Evolutionary conservation across 1,139 yeast species (phyloP).

Genomic region (Taiozyma sp.): DNA sequence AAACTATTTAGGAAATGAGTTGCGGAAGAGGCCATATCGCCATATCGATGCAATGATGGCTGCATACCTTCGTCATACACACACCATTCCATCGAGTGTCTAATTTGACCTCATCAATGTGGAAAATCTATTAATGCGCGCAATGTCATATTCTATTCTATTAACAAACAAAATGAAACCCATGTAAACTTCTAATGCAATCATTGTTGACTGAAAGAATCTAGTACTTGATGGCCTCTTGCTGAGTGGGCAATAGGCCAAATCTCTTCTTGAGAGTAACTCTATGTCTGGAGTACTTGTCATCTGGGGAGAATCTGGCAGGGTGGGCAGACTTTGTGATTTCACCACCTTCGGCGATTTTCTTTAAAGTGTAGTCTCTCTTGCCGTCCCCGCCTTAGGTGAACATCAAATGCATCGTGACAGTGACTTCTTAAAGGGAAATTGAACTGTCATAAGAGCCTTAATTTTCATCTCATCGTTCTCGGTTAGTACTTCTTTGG

Average conservation of each 20-base stretch:
- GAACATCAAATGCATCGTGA: conserved; percentile 95
- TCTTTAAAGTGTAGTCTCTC: conserved; percentile 89
- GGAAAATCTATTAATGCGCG: neutral
- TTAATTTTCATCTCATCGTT: neutral
- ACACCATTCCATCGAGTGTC: neutral
- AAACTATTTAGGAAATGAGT: too few relatives aligned
- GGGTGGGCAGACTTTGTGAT: conserved; percentile 99
- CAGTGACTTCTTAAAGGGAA: neutral
- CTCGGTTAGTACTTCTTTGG: too few relatives aligned
- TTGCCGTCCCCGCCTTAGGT: conserved; percentile 91
- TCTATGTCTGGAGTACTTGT: conserved; percentile 98
- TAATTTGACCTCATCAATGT: neutral
- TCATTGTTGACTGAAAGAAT: neutral
- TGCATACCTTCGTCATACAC: too few relatives aligned
- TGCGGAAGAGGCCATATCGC: too few relatives aligned
- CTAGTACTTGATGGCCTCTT: neutral
- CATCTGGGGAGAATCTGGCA: conserved; percentile 99
- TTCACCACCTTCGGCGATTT: conserved; percentile 76
- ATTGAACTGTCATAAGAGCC: neutral
- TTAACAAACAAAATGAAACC: neutral
- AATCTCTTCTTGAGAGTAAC: conserved; percentile 96
- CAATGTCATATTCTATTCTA: neutral
- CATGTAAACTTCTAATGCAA: neutral
- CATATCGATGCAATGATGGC: too few relatives aligned
- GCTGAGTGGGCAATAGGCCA: neutral